Base-by-base conservation (phyloP, 176 grass and related monocot genomes). In the Eragrostis curvula region DNA sequence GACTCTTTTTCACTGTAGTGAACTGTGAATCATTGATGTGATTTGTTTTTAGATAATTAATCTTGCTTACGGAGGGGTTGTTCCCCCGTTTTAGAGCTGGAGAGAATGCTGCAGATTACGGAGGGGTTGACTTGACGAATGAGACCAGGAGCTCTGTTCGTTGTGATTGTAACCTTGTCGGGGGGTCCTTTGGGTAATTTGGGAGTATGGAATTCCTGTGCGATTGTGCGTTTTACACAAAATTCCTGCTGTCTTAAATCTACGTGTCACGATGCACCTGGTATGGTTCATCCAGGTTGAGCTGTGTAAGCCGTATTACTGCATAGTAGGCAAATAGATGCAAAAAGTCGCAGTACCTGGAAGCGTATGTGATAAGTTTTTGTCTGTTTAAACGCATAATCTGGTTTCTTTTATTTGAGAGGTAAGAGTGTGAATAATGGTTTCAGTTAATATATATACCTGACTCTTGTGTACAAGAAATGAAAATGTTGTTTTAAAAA, bases 51-150 rank as follows among this genome's bases (percentile, higher is more conserved):
- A 36, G 32, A 36, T 36, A 36, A 36, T 36, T 36, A 36, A 36
- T 36, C 32, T 23, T 61, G 42, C 12, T 79, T 10, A 15, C 64
- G n/a, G n/a, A n/a, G n/a, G n/a, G n/a, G n/a, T 79, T 30, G 20
- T 55, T 39, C 4, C 52, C 65, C 25, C 25, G 73, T 79, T 79
- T 79, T 79, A 28, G 48, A 73, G 40, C 45, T 12, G 9, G 68
- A 78, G 24, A 66, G 51, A 78, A 53, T n/a, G 64, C 3, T 87
- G 45, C 81, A 57, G 78, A 66, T 66, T 65, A 40, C 12, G 32
- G 45, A 71, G 41, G 57, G 36, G 57, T 36, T 77, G 71, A 85
- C 62, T 46, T 59, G 36, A 59, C 28, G 16, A 63, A 63, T 70
- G 36, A 48, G 57, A 39, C 57, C 29, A 43, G 18, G 12, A 50